Conservation (phyloP, 352 stramenopile genomes). For the Halophytophthora polymorphica region DNA sequence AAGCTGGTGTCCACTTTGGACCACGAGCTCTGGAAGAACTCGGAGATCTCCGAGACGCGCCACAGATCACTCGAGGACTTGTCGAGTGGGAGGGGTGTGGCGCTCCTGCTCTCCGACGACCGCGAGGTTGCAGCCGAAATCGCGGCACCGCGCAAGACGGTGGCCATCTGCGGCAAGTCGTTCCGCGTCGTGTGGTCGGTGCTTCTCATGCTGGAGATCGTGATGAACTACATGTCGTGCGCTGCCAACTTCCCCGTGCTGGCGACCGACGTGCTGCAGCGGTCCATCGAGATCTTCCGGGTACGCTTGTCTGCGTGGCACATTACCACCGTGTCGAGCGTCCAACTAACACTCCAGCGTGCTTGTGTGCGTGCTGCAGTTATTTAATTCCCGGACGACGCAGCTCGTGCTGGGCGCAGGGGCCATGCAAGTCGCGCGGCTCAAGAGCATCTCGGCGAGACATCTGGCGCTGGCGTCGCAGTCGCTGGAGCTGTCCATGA, state of each 20-base stretch:
- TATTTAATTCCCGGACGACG: constrained; percentile 96
- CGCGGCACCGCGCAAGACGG: constrained; percentile 68
- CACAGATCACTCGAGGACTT: constrained; percentile 90
- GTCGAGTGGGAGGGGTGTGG: constrained; percentile 87
- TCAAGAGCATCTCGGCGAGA: constrained; percentile 96
- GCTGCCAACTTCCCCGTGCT: constrained; percentile 93
- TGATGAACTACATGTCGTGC: constrained; percentile 94
- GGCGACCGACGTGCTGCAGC: constrained; percentile 92
- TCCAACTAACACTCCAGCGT: constrained; percentile 1
- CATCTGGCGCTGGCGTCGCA: constrained; percentile 96
- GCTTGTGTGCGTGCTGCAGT: constrained; percentile 40
- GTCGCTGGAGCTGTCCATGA: constrained; percentile 92
- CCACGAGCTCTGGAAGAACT: constrained; percentile 94
- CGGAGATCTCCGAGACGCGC: constrained; percentile 86
- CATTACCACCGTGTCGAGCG: neutral
- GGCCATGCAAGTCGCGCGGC: constrained; percentile 93
- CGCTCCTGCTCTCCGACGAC: constrained; percentile 69
- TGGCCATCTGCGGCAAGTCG: constrained; percentile 89
- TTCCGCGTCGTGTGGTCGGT: constrained; percentile 96
- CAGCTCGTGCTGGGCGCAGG: constrained; percentile 95
- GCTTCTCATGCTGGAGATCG: constrained; percentile 93
- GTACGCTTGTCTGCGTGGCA: constrained; percentile 25
- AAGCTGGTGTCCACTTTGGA: constrained; percentile 93
- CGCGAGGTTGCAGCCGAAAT: constrained; percentile 61
- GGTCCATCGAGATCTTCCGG: constrained; percentile 90